Evolutionary conservation across 768 basidiomycete species (phyloP).

Genomic region (Gloeopeniophorella convolvens): DNA sequence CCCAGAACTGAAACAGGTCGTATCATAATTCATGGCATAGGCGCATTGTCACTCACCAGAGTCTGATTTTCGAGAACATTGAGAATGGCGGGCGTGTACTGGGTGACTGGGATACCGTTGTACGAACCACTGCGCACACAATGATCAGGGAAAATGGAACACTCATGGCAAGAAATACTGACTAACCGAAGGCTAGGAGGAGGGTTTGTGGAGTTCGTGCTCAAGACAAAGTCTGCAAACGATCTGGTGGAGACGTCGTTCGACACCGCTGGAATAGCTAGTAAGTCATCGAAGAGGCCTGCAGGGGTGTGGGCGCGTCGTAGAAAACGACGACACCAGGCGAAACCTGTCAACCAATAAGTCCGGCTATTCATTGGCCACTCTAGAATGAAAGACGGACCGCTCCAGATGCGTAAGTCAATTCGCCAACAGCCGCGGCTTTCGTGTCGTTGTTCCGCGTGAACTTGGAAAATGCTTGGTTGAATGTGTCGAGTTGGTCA

Average conservation of each 20-base stretch:
- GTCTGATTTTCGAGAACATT: conserved; percentile 38
- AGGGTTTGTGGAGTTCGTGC: conserved; percentile 27
- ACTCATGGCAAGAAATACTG: not conserved
- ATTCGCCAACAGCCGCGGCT: not conserved
- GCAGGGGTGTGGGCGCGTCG: conserved; percentile 41
- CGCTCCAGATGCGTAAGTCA: conserved; percentile 30
- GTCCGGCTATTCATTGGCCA: conserved; percentile 30
- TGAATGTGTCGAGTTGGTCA: not conserved
- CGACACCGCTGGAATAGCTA: conserved; percentile 31
- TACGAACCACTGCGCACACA: conserved; percentile 26
- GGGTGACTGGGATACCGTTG: conserved; percentile 30
- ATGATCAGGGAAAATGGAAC: not conserved
- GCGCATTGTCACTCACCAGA: conserved; percentile 21
- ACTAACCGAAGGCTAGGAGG: conserved; percentile 23
- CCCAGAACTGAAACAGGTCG: conserved; percentile 36
- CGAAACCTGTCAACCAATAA: conserved; percentile 16
- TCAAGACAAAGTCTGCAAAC: conserved; percentile 32
- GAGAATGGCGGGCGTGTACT: conserved; percentile 31
- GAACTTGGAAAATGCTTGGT: not conserved
- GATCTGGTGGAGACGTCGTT: conserved; percentile 32
- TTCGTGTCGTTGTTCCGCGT: not conserved
- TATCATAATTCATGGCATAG: not conserved
- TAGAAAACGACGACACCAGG: conserved; percentile 37
- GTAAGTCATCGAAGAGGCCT: conserved; percentile 43
- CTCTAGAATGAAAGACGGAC: conserved; percentile 13